Base-by-base conservation (phyloP, 2,329 filamentous ascomycete species). In the Colletotrichum sp. region DNA sequence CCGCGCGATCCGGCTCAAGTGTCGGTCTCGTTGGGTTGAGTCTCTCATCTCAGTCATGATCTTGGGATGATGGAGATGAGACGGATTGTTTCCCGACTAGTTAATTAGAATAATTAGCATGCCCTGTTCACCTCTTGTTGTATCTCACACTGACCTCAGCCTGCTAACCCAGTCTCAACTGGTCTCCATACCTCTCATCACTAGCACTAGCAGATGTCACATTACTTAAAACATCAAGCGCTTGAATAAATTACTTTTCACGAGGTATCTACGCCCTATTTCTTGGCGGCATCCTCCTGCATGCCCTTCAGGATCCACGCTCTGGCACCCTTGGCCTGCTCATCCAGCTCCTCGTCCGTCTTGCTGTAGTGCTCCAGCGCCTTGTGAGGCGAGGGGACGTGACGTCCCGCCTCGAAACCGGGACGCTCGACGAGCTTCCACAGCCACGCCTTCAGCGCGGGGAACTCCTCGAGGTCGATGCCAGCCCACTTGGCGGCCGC, bases 401-500 rank as follows among this genome's bases (percentile, higher is more conserved):
- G 89, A 71, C 92, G 88, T 24, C 95, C 96, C 84, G 93, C 94
- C 85, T 96, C 92, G 21, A 96, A 90, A 3, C 89, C 95, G 0
- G 93, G 92, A 2, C 95, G 90, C 78, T 90, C 88, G 18, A 92
- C 87, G 85, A 98, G 89, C 76, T 88, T 89, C 79, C 94, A 90
- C 77, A 96, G 89, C 96, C 96, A 98, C 48, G 91, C 91, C 81
- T 95, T 92, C 77, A 98, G 83, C 65, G 90, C 83, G 4, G 95
- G 95, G 84, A 96, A 97, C 75, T 96, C 92, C 2, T 92, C 87
- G 70, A 96, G 91, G 66, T 95, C 91, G 58, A 87, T 66, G 43
- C 85, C 86, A 4, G 84, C 78, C 85, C 85, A 87, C 60, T 82
- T 84, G 43, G 86, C 83, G 16, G 83, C 69, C 6, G 92, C 88